Evolutionary conservation across 768 basidiomycete species (phyloP).

Genomic region (Lentinula raphanica): DNA sequence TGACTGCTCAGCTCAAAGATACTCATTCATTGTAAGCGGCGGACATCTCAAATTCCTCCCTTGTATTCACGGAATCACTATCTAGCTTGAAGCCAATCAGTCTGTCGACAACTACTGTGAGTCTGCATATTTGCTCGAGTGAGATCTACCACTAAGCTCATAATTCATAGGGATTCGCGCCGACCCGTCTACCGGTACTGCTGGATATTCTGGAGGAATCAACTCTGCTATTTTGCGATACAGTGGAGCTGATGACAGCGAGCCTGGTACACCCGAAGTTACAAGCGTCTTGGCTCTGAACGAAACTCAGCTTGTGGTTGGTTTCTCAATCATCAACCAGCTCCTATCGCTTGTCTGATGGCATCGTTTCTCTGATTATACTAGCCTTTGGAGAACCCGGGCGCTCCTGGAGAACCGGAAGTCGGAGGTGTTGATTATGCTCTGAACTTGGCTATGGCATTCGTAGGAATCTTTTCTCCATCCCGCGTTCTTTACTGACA

Average conservation of each 20-base stretch:
- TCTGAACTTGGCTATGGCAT: constrained; percentile 16
- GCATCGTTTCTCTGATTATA: background rate
- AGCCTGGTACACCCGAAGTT: constrained; percentile 21
- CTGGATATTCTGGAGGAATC: constrained; percentile 23
- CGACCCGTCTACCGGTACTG: constrained; percentile 20
- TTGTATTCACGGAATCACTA: background rate
- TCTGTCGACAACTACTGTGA: constrained; percentile 35
- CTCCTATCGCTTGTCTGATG: background rate
- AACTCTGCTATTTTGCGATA: constrained; percentile 38
- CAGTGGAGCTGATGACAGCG: constrained; percentile 24
- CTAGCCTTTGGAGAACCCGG: constrained; percentile 15
- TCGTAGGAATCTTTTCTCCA: constrained; percentile 4
- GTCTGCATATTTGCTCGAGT: background rate
- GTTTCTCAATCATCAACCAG: background rate
- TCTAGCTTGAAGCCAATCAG: constrained; percentile 27
- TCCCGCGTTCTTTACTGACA: background rate
- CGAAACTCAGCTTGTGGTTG: constrained; percentile 20
- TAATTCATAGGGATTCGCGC: constrained; percentile 28
- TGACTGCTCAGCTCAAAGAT: constrained; percentile 24
- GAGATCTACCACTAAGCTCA: background rate
- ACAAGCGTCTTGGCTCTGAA: constrained; percentile 15
- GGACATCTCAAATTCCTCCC: background rate
- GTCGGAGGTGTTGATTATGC: constrained; percentile 26
- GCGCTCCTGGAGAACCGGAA: constrained; percentile 26
- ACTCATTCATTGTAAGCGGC: constrained; percentile 32